Base-by-base conservation (phyloP, 768 basidiomycete species). In the Boletales sp. region DNA sequence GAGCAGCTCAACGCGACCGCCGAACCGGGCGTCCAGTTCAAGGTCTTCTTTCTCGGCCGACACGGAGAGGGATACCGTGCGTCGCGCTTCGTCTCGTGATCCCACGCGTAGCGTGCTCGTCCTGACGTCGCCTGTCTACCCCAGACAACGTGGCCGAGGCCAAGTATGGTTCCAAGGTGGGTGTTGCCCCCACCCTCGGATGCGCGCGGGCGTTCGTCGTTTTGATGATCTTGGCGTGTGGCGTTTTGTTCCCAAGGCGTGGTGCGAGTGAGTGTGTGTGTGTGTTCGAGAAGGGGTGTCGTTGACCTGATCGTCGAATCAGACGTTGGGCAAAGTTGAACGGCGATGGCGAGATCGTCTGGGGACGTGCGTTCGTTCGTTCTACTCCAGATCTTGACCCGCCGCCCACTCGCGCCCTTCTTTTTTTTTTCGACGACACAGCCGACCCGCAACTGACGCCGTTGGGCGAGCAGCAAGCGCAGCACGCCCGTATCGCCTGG, bases 91-190 rank as follows among this genome's bases (percentile, higher is more conserved):
- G 21, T 11, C 37, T 38, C 5, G 14, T 14, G 5, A 21, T 21
- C 21, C 21, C 21, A 21, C 21, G 21, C 21, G 21, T n/a, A n/a
- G n/a, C 28, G 3, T 32, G n/a, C 34, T 5, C 15, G 28, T 28
- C 4, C 8, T 41, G 28, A 46, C 12, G 6, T 8, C 1, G 8
- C n/a, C 0, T 8, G 2, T 44, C 0, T 38, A 11, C 33, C 33
- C 15, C 18, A 88, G 86, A 90, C 68, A 90, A 90, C 55, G 74
- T 84, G 0, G 88, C 71, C 0, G 80, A 83, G 56, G 69, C 70
- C 8, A 86, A 86, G 60, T 86, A 90, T 59, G 87, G 86, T 1
- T 71, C 73, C 4, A 35, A 63, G 61, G 77, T 74, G 39, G 21
- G 64, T 53, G 32, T 3, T 33, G n/a, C 19, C 13, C 9, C 14